Conservation (phyloP, 768 basidiomycete genomes). For the Suillus spraguei region DNA sequence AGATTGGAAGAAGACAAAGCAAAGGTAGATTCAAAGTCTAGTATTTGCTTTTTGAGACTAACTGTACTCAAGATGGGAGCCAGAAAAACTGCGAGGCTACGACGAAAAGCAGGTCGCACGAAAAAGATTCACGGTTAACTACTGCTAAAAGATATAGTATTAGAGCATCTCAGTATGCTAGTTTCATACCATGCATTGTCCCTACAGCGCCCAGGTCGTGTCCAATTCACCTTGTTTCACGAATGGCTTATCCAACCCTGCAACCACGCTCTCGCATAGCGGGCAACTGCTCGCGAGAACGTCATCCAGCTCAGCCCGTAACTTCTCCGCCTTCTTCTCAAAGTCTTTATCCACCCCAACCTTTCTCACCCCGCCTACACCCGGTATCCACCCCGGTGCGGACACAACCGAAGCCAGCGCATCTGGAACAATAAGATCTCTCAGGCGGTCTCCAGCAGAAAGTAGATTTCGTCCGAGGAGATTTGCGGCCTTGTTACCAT, state of each 20-base stretch:
- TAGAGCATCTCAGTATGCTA: conserved; percentile 15
- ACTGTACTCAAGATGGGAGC: conserved; percentile 68
- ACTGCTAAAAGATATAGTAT: conserved; percentile 8
- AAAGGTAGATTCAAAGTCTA: conserved; percentile 15
- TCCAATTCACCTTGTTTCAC: conserved; percentile 78
- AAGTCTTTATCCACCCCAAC: conserved; percentile 47
- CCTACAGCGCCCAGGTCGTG: conserved; percentile 72
- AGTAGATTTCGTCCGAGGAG: conserved; percentile 78
- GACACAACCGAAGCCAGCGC: conserved; percentile 85
- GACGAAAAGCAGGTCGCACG: conserved; percentile 71
- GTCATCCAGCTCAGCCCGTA: conserved; percentile 87
- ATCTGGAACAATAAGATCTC: conserved; percentile 94
- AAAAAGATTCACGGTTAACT: conserved; percentile 80
- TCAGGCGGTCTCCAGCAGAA: conserved; percentile 85
- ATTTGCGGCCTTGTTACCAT: conserved; percentile 65
- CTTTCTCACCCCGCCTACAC: conserved; percentile 55
- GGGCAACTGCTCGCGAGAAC: conserved; percentile 89
- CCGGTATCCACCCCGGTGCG: conserved; percentile 76
- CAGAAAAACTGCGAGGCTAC: conserved; percentile 71
- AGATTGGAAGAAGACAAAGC: conserved; percentile 48
- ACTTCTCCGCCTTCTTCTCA: conserved; percentile 65
- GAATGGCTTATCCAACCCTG: conserved; percentile 86
- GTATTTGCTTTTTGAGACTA: conserved; percentile 4
- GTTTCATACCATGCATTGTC: not conserved
- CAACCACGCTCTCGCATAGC: conserved; percentile 88